Conservation (phyloP, 2,329 filamentous ascomycete species). For the Nemania bipapillata region DNA sequence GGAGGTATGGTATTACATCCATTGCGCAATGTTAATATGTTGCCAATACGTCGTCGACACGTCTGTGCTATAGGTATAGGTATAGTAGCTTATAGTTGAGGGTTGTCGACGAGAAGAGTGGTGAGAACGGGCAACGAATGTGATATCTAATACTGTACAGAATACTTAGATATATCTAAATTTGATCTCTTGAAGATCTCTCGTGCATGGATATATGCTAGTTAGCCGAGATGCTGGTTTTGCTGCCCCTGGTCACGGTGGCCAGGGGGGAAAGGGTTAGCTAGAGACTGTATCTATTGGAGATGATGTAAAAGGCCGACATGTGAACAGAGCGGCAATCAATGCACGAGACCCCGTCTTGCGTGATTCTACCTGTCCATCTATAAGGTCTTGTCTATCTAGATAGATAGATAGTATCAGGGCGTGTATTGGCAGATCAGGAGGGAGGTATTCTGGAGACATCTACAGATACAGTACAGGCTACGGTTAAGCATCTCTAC, state of each 20-base stretch:
- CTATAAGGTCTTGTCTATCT: too few relatives aligned
- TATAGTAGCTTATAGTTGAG: too few relatives aligned
- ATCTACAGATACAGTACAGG: too few relatives aligned
- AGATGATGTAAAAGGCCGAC: neutral
- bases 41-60: too few relatives aligned
- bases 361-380: neutral
- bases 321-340: neutral
- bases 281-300: neutral
- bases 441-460: too few relatives aligned
- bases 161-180: conserved; percentile 21
- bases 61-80: neutral
- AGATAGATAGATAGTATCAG: too few relatives aligned
- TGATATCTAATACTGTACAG: too few relatives aligned
- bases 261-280: neutral
- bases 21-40: conserved; percentile 20
- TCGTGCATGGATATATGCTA: neutral
- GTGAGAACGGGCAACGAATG: conserved; percentile 5
- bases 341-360: neutral
- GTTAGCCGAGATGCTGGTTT: neutral
- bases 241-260: conserved; percentile 9
- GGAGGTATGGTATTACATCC: conserved; percentile 36
- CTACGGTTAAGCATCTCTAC: neutral
- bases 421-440: too few relatives aligned
- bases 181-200: neutral
- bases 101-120: neutral